Percentiles rank a stretch among this genome's conserved stretches.
Conservation (phyloP, 306 rosid species). For the Quillaja saponaria region DNA sequence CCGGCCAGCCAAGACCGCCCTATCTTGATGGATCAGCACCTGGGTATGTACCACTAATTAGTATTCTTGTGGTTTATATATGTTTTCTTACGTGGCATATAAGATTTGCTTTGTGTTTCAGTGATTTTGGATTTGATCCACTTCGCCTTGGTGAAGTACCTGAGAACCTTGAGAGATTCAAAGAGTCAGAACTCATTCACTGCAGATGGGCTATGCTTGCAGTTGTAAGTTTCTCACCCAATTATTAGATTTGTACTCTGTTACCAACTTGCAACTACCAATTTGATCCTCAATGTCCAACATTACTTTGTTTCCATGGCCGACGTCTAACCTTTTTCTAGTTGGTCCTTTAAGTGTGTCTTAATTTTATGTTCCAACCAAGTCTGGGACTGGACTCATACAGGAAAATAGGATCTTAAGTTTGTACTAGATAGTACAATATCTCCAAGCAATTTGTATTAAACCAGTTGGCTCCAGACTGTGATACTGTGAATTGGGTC, state of each 20-base stretch:
- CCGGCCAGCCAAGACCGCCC: constrained; percentile 91
- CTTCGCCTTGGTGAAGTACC: constrained; percentile 94
- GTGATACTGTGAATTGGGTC: background rate
- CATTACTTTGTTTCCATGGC: background rate
- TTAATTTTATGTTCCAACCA: too few relatives aligned
- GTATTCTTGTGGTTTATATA: background rate
- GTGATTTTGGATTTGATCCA: constrained; percentile 86
- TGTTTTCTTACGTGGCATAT: background rate
- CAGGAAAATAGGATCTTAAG: too few relatives aligned
- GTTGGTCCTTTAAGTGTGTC: too few relatives aligned
- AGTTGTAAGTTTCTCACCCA: constrained; percentile 60
- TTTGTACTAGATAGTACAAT: too few relatives aligned
- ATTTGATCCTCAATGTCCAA: background rate
- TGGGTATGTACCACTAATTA: constrained; percentile 47
- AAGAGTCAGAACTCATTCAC: constrained; percentile 95
- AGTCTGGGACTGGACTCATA: too few relatives aligned
- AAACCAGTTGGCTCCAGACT: too few relatives aligned
- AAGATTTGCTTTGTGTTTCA: constrained; percentile 37
- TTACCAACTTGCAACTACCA: background rate
- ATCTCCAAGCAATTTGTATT: too few relatives aligned
- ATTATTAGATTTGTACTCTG: background rate
- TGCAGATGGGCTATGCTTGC: constrained; percentile 99
- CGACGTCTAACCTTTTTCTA: too few relatives aligned
- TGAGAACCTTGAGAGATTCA: constrained; percentile 93
- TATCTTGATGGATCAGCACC: constrained; percentile 96